These are phyloP conservation scores for Paramecium bursaria DNA, from an alignment of 73 alveolate genomes.

Conservation along the genomic window DNA sequence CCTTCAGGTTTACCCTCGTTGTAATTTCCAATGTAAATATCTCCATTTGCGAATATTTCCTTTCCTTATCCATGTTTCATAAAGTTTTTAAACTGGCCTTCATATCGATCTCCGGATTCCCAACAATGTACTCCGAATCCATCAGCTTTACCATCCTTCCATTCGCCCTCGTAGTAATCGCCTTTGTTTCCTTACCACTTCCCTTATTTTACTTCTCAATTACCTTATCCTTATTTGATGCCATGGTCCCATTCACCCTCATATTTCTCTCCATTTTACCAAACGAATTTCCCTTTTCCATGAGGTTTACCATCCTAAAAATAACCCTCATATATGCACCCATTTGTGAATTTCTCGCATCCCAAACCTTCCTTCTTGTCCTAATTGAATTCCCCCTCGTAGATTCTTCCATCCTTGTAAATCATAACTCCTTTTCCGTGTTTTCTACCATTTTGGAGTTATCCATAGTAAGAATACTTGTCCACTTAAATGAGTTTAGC, in stretches of 20 bases:
- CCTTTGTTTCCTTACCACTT: slow-evolving; percentile 73
- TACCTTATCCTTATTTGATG: slow-evolving; percentile 75
- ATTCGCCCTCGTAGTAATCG: slow-evolving; percentile 84
- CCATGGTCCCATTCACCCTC: slow-evolving; percentile 81
- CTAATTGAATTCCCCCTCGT: slow-evolving; percentile 81
- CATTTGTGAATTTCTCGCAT: slow-evolving; percentile 77
- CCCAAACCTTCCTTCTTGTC: slow-evolving; percentile 85
- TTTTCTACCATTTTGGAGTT: slow-evolving; percentile 16
- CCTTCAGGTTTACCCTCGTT: slow-evolving; percentile 87
- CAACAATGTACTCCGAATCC: slow-evolving; percentile 95
- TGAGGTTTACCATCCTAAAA: slow-evolving; percentile 82
- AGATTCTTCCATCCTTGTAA: slow-evolving; percentile 82
- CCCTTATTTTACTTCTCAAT: background rate
- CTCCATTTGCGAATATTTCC: slow-evolving; percentile 81
- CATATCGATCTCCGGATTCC: slow-evolving; percentile 91
- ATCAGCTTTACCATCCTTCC: slow-evolving; percentile 84
- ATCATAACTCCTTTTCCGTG: slow-evolving; percentile 76
- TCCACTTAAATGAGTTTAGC: slow-evolving; percentile 1
- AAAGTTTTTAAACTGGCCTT: slow-evolving; percentile 81
- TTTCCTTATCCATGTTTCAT: slow-evolving; percentile 73
- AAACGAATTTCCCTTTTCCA: slow-evolving; percentile 87
- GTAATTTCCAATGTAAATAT: slow-evolving; percentile 80
- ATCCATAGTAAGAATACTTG: slow-evolving; percentile 59
- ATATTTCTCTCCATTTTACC: slow-evolving; percentile 83
- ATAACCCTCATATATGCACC: slow-evolving; percentile 84